Evolutionary conservation across 208 protist genomes (phyloP), one percentile per base, ranked within the genome.

Genomic region (Jaenimonas drosophilae): DNA sequence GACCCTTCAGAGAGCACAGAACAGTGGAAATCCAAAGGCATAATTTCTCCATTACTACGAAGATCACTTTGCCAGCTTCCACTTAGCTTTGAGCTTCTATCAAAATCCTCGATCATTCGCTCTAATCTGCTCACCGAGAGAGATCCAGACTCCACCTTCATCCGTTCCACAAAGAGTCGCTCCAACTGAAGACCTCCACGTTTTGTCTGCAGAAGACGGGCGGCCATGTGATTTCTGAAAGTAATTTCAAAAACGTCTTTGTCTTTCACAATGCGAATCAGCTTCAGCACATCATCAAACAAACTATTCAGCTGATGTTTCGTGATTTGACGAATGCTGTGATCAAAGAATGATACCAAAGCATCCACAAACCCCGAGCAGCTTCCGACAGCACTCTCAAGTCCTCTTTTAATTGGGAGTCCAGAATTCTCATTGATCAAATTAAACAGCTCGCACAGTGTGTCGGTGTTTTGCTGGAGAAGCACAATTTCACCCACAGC

Each of bases 31-130:
- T 71, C 49, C 6, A 84, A 32, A 20, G 74, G 76, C 19, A 82
- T 47, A 6, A 61, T 41, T n/a, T 37, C 50, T 48, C 31, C 7
- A 16, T 48, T 23, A 32, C 16, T 31, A 17, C 23, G 24, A 48
- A 14, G n/a, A 48, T 31, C 21, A 32, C 37, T 48, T 26, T 32
- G 16, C 17, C 7, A 48, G 23, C 24, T 48, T 32, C 5, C 19
- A 34, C 26, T 32, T 9, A 34, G 12, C 11, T 48, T 9, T 23
- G 34, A 54, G 30, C 54, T 52, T 48, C 42, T 64, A 14, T 62
- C 58, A 27, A 63, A 53, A 43, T 90, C 81, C 36, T 64, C 65
- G 0, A 90, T 54, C 78, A 92, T 87, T 38, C 66, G 67, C 29
- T 87, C 69, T 30, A 88, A 49, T 17, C 75, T 63, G 48, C 73